A percentile compares a stretch with the other conserved stretches of the same genome.
Evolutionary conservation across 2,329 filamentous ascomycete species (phyloP).

Genomic region (Trichoderma koningiopsis): DNA sequence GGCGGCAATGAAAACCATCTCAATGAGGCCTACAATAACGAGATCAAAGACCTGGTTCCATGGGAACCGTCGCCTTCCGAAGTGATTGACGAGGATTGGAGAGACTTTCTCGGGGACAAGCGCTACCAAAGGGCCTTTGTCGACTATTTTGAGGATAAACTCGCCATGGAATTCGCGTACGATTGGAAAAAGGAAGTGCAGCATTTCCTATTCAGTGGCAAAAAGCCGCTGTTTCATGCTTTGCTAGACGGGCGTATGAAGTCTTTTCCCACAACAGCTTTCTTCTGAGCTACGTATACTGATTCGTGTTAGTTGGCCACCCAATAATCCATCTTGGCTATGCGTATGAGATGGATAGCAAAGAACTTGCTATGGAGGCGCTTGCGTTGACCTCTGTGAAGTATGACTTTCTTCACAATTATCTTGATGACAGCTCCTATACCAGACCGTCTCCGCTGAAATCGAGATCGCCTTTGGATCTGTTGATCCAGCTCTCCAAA

Average conservation of each 20-base stretch:
- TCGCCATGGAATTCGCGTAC: constrained; percentile 73
- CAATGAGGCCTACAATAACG: constrained; percentile 77
- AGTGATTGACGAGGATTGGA: constrained; percentile 81
- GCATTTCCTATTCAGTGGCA: constrained; percentile 73
- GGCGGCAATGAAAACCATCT: constrained; percentile 74
- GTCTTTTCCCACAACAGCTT: background rate
- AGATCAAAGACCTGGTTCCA: constrained; percentile 69
- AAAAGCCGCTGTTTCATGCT: constrained; percentile 78
- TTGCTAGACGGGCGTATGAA: constrained; percentile 74
- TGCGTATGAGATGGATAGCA: constrained; percentile 83
- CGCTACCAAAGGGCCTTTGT: constrained; percentile 87
- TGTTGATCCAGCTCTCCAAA: constrained; percentile 67
- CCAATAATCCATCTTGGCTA: constrained; percentile 96
- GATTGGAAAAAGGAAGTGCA: constrained; percentile 79
- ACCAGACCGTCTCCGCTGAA: constrained; percentile 63
- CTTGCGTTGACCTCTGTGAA: constrained; percentile 66
- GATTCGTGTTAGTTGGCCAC: constrained; percentile 67
- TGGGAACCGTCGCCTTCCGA: constrained; percentile 87
- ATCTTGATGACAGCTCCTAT: constrained; percentile 72
- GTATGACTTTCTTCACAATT: constrained; percentile 64
- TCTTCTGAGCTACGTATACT: constrained; percentile 27
- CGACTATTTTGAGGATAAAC: constrained; percentile 92
- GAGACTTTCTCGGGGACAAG: constrained; percentile 76
- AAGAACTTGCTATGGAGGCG: constrained; percentile 86
- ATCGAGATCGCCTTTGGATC: constrained; percentile 65